Evolutionary conservation across 345 rosid species (phyloP).

Genomic region (Eucalyptus pumila): DNA sequence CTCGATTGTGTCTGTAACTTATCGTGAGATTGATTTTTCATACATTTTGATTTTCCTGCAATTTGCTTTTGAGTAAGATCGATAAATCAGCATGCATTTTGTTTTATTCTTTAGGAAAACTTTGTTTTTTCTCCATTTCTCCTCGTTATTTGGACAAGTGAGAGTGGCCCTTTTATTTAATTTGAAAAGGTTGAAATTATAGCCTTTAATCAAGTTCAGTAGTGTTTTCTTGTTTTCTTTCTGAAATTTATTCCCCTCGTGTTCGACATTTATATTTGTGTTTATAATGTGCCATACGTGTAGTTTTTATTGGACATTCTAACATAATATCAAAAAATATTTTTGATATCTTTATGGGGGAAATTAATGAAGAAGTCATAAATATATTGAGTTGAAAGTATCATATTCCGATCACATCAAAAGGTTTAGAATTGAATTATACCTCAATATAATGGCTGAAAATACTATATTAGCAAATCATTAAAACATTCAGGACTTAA

Average conservation of each 20-base stretch:
- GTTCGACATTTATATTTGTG: not conserved
- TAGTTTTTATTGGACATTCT: not conserved
- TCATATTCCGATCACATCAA: too few relatives aligned
- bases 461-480: too few relatives aligned
- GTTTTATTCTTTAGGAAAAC: not conserved
- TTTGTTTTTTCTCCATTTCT: not conserved
- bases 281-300: not conserved
- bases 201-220: not conserved
- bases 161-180: not conserved
- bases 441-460: too few relatives aligned
- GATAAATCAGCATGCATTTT: not conserved
- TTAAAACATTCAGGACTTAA: not conserved
- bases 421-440: too few relatives aligned
- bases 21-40: not conserved
- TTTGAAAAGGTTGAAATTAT: not conserved
- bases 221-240: not conserved
- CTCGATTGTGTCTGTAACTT: accelerated
- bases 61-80: not conserved
- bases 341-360: not conserved
- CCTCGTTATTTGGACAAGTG: too few relatives aligned
- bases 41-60: not conserved
- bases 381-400: not conserved
- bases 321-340: not conserved
- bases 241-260: not conserved
- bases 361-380: too few relatives aligned